Percentiles rank a stretch among this genome's conserved stretches.
Conservation (phyloP, 2,329 filamentous ascomycete species). For the Nigrospora oryzae region DNA sequence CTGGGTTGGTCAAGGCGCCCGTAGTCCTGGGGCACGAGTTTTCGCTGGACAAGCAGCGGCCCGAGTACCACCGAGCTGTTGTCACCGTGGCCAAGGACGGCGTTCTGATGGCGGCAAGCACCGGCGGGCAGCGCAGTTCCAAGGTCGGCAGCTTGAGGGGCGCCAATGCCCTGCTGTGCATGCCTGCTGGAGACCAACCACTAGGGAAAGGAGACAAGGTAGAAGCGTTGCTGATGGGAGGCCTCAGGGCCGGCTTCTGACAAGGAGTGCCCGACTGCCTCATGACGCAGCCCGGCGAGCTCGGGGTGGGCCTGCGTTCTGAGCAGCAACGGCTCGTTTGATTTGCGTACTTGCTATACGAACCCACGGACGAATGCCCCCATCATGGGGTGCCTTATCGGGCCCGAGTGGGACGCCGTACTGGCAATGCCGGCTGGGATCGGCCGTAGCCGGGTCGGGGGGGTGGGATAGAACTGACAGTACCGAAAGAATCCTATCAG, state of each 20-base stretch:
- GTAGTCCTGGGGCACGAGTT: conserved; percentile 69
- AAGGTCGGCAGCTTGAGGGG: conserved; percentile 80
- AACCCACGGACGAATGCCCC: no score
- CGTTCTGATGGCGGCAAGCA: conserved; percentile 65
- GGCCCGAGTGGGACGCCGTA: no score
- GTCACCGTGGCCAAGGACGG: conserved; percentile 62
- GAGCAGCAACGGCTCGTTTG: no score
- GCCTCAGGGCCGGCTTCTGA: conserved; percentile 6
- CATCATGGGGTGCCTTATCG: no score
- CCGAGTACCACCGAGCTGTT: conserved; percentile 85
- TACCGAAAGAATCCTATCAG: no score
- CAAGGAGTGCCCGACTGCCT: no score
- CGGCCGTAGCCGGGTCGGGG: no score
- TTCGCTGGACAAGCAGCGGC: conserved; percentile 61
- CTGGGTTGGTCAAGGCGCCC: conserved; percentile 63
- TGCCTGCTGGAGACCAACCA: conserved; percentile 58
- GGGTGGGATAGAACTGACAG: no score
- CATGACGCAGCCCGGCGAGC: no score
- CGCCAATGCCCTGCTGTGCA: conserved; percentile 77
- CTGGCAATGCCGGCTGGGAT: no score
- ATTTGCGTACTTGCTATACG: no score
- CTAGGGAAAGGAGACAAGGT: conserved; percentile 62
- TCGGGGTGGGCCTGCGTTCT: no score
- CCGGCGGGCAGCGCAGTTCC: conserved; percentile 83
- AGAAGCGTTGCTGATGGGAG: conserved; percentile 72